Evolutionary conservation across 2,329 filamentous ascomycete species (phyloP), one percentile per base, ranked within the genome.

Genomic region (Aspergillus quadricinctus): DNA sequence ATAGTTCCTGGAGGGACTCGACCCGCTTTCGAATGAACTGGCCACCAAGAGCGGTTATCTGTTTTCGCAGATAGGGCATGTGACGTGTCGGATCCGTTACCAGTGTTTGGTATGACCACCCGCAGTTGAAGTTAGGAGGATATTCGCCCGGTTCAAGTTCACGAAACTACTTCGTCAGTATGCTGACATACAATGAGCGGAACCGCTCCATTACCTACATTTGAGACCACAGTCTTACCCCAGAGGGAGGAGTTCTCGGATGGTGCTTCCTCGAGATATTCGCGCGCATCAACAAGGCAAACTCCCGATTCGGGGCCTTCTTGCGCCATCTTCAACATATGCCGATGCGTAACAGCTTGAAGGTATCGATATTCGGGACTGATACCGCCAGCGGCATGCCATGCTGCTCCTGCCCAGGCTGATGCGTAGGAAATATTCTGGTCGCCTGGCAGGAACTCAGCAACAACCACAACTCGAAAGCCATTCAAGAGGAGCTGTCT

Each of bases 391-490:
- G 72, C 72, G 3, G 72, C 67, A 61, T 75, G 72, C 72, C 72
- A 75, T 53, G 72, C 72, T 8, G 72, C 72, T 9, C 72, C 72
- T 10, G 71, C 72, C 72, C 72, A 75, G 14, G 72, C 72, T 4
- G 72, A 75, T 19, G 72, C 72, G 57, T 74, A 75, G 41, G 64
- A 61, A 17, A 74, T 71, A 52, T 65, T 64, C 52, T 72, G 64
- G 49, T 75, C 72, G 9, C 72, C 72, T 0, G 72, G 72, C 7
- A 75, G 60, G 55, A 68, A 73, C 53, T 75, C 71, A 0, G 70
- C 72, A 4, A 75, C 70, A 29, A 75, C 37, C 4, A 65, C 62
- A 5, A 74, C 72, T 5, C 65, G 59, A 41, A 75, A 74, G 2
- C 72, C 72, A 28, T 64, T 64, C n/a, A 65, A 61, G 4, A 75